Evolutionary conservation across 164 flowering plant genomes (phyloP).

Genomic region (Annona squamosa): DNA sequence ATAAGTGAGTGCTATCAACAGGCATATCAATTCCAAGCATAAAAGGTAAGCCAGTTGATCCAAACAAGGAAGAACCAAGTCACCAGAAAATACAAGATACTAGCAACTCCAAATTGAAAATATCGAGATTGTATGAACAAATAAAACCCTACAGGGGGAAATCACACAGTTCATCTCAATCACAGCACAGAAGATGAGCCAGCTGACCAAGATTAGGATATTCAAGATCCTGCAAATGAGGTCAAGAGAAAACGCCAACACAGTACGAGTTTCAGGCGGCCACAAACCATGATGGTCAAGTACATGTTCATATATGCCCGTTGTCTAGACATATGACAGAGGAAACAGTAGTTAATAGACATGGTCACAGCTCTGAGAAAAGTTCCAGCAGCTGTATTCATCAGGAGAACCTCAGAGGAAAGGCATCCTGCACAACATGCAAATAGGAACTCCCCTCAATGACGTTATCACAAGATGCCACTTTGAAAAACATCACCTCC

Average conservation of each 20-base stretch:
- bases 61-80: background rate
- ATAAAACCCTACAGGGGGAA: background rate
- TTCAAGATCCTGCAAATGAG: background rate
- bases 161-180: background rate
- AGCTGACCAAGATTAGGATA: background rate
- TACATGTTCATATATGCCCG: slow-evolving; percentile 14
- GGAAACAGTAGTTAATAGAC: slow-evolving; percentile 19
- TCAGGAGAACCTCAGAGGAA: slow-evolving; percentile 16
- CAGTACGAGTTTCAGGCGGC: background rate
- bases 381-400: slow-evolving; percentile 6
- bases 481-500: slow-evolving; percentile 14
- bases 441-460: slow-evolving; percentile 13
- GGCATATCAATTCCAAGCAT: background rate
- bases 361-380: slow-evolving; percentile 24
- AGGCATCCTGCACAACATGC: slow-evolving; percentile 21
- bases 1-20: background rate
- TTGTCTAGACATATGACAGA: slow-evolving; percentile 12
- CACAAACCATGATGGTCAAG: slow-evolving; percentile 2
- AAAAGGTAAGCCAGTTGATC: background rate
- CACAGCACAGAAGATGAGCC: background rate
- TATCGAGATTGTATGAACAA: too few species aligned
- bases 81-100: background rate
- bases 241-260: background rate
- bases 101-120: too few species aligned
- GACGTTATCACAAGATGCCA: slow-evolving; percentile 16